Evolutionary conservation across 169 alveolate genomes (phyloP).

Genomic region (Babesia divergens): DNA sequence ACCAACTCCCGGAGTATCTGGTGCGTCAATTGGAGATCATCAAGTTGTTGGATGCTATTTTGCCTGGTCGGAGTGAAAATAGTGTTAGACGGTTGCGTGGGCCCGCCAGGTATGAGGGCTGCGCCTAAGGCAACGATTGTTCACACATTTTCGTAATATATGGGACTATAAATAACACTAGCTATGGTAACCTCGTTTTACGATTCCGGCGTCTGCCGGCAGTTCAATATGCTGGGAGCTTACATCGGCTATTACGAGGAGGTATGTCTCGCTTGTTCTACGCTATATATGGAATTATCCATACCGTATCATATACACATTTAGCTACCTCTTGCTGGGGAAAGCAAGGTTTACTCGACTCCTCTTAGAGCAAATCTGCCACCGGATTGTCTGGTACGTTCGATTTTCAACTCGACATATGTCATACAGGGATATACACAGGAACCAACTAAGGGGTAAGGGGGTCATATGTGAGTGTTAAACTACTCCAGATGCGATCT

Average conservation of each 20-base stretch:
- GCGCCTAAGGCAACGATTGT: neutral
- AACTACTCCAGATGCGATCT: neutral
- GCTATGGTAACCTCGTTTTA: conserved; percentile 2
- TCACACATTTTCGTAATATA: neutral
- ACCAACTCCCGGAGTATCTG: conserved; percentile 52
- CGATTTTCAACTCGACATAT: neutral
- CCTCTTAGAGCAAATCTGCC: too few species aligned
- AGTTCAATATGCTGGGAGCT: conserved; percentile 62
- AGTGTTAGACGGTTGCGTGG: neutral
- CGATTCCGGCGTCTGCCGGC: conserved; percentile 40
- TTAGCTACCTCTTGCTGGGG: too few species aligned
- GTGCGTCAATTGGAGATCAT: conserved; percentile 49
- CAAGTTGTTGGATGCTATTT: conserved; percentile 47
- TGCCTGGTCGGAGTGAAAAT: neutral
- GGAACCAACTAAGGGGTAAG: conserved; percentile 32
- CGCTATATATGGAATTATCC: neutral
- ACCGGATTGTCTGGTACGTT: conserved; percentile 29
- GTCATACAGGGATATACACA: conserved; percentile 4
- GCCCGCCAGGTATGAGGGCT: conserved; percentile 4
- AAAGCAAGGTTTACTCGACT: too few species aligned
- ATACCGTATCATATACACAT: neutral
- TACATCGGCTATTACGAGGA: conserved; percentile 50
- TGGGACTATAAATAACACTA: neutral
- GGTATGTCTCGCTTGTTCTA: neutral
- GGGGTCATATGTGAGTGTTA: neutral